A percentile compares a stretch with the other conserved stretches of the same genome.
Evolutionary conservation across 139 green algal species (phyloP).

Genomic region (Chlamydomonas sp.): DNA sequence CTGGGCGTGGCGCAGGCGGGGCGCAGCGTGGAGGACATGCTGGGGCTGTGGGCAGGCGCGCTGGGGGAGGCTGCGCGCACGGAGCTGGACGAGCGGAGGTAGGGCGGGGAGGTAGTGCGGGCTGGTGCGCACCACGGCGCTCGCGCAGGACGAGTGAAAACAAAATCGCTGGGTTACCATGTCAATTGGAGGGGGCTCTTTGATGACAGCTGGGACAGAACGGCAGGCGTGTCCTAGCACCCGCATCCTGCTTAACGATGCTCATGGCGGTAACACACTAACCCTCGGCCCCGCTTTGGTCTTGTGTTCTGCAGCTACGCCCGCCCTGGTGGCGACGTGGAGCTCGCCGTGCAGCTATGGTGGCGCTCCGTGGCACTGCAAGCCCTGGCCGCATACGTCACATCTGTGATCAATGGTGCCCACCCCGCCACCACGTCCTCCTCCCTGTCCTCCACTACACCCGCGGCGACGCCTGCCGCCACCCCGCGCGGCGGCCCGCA

Average conservation of each 20-base stretch:
- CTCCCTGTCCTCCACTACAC: not conserved
- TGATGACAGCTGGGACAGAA: too few species aligned
- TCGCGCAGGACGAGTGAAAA: too few species aligned
- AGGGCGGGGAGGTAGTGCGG: too few species aligned
- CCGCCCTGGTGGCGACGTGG: slow-evolving; percentile 54
- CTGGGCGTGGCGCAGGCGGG: slow-evolving; percentile 15
- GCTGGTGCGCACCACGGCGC: too few species aligned
- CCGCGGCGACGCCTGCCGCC: not conserved
- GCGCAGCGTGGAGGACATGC: slow-evolving; percentile 34
- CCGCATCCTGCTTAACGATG: too few species aligned
- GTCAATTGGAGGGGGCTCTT: too few species aligned
- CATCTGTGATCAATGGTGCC: not conserved
- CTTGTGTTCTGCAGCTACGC: slow-evolving; percentile 2
- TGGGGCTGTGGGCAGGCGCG: slow-evolving; percentile 65
- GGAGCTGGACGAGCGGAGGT: slow-evolving; percentile 56
- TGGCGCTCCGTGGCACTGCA: slow-evolving; percentile 80
- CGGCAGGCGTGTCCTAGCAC: too few species aligned
- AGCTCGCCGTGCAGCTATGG: slow-evolving; percentile 76
- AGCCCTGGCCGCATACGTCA: slow-evolving; percentile 67
- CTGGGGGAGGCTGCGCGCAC: slow-evolving; percentile 53
- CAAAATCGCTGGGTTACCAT: too few species aligned
- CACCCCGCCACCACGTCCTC: not conserved
- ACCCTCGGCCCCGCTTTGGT: not conserved
- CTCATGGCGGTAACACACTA: too few species aligned
- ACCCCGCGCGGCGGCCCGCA: not conserved